Evolutionary conservation across 2,329 filamentous ascomycete species (phyloP), one percentile per base, ranked within the genome.

Genomic region (Myriosclerotinia duriaeana): DNA sequence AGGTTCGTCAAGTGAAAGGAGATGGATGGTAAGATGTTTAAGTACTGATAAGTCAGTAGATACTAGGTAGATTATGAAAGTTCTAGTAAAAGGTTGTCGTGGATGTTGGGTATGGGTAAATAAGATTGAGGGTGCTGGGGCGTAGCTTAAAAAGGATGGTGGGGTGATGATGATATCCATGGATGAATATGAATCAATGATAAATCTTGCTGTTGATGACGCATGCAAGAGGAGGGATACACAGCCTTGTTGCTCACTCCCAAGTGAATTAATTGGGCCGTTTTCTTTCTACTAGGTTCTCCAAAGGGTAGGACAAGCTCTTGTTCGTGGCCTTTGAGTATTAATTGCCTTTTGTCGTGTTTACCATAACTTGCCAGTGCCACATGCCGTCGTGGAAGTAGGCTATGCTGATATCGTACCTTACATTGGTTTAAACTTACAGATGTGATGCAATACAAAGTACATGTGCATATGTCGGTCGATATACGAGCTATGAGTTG

Each of bases 81-180:
- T 11, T 48, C 30, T 48, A 48, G 14, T 36, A 9, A 36, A 36
- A 7, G 40, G 55, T 36, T n/a, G 42, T 36, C 26, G 56, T 34
- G 55, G 22, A n/a, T 36, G 20, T 46, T 36, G 15, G 15, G 42
- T 46, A 14, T 46, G 55, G 26, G 6, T 58, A n/a, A 58, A 36
- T 17, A 59, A 48, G n/a, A 36, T 40, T 46, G 46, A 59, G 26
- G 26, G 42, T 17, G 56, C 12, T n/a, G 52, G 56, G 56, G 56
- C 30, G 20, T 38, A 60, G 42, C 56, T 60, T 26, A 20, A 20
- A 20, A 36, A 44, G 40, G 42, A 59, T 59, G 56, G 56, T 59
- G 56, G 56, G 56, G 56, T 59, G 56, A 59, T 59, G 55, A 58
- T 58, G 26, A 26, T 26, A 26, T n/a, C n/a, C n/a, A n/a, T 26